Conservation (phyloP, 1,284 basidiomycete genomes). For the Sphagnurus paluster region DNA sequence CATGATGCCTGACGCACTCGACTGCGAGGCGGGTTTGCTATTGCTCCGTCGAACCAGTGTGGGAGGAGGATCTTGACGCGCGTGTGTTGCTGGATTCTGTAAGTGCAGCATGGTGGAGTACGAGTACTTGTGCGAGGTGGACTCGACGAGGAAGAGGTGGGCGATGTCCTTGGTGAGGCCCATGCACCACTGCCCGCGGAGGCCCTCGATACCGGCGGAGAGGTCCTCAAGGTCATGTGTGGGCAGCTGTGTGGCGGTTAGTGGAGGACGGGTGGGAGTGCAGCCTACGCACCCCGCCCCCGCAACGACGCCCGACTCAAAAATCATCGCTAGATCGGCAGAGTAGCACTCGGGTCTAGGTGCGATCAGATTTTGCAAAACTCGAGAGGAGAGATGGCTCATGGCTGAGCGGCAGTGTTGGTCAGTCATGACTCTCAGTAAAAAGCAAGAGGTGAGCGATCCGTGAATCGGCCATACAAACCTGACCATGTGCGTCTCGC, state of each 20-base stretch:
- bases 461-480: too few relatives aligned
- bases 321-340: conserved; percentile 73
- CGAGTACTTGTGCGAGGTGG: conserved; percentile 44
- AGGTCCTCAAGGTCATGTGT: conserved; percentile 71
- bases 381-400: not conserved
- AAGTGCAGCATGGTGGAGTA: conserved; percentile 65
- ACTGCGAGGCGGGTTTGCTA: conserved; percentile 30
- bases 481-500: too few relatives aligned
- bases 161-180: conserved; percentile 83
- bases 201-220: conserved; percentile 65
- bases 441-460: too few relatives aligned
- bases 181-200: conserved; percentile 82
- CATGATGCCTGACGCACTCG: conserved; percentile 5
- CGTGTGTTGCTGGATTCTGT: conserved; percentile 48
- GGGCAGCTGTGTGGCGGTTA: conserved; percentile 46
- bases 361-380: conserved; percentile 45
- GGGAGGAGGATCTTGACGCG: conserved; percentile 67
- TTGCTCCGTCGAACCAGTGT: conserved; percentile 83
- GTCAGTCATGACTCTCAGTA: too few relatives aligned
- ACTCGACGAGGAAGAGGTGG: conserved; percentile 71
- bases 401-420: too few relatives aligned
- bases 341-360: too few relatives aligned
- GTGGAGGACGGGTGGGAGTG: not conserved
- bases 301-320: conserved; percentile 80
- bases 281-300: conserved; percentile 60